These are phyloP conservation scores for Theileria sp. DNA, from an alignment of 169 alveolate species.

Conservation along the genomic window DNA sequence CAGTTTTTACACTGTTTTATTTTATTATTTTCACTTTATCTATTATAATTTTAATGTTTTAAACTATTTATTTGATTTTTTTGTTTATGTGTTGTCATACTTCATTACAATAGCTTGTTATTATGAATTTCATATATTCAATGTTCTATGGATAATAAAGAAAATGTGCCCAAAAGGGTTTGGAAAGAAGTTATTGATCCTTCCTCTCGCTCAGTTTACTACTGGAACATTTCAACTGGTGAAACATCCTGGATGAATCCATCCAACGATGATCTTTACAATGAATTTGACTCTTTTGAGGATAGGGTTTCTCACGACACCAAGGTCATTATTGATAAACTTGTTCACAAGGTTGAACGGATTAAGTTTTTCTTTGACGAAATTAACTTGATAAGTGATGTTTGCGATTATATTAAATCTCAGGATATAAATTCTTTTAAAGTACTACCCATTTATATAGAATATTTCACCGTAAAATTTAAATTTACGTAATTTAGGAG, in stretches of 20 bases:
- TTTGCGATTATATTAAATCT: conserved; percentile 12
- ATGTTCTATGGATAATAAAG: conserved; percentile 7
- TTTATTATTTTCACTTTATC: not conserved
- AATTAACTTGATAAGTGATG: conserved; percentile 16
- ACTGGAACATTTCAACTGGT: conserved; percentile 48
- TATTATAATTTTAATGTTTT: not conserved
- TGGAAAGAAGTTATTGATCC: conserved; percentile 62
- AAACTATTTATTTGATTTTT: not conserved
- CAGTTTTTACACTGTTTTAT: not conserved
- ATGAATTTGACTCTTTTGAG: not conserved
- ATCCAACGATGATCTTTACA: not conserved
- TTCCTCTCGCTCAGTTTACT: conserved; percentile 36
- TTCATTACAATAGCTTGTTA: not conserved
- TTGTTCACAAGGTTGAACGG: not conserved
- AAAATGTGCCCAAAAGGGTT: not conserved
- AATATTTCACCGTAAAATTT: not conserved
- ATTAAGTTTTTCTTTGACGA: conserved; percentile 24
- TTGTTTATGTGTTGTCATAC: not conserved
- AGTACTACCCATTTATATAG: not conserved
- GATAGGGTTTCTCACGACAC: conserved; percentile 11
- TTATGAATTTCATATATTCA: not conserved
- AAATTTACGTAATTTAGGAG: conserved; percentile 9
- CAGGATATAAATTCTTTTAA: conserved; percentile 19
- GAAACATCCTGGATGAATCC: conserved; percentile 54
- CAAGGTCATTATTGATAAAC: conserved; percentile 5